Conservation (phyloP, 108 stramenopile genomes). For the Skeletonema menzelii region DNA sequence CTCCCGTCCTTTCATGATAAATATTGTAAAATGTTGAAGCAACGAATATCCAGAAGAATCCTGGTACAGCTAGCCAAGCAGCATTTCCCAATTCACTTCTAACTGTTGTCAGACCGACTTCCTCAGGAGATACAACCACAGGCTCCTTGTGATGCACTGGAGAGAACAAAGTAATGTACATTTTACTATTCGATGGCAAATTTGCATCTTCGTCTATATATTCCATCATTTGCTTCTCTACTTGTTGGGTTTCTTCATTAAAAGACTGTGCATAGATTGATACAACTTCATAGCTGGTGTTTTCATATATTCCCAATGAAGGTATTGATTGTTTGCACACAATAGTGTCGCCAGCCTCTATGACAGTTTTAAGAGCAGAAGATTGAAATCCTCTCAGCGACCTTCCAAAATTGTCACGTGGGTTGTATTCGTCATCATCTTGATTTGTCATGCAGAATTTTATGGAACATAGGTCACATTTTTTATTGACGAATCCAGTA, state of each 20-base stretch:
- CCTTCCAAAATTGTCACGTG: slow-evolving; percentile 22
- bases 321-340: slow-evolving; percentile 52
- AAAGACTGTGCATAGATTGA: slow-evolving; percentile 57
- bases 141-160: slow-evolving; percentile 23
- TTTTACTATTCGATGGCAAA: neutral
- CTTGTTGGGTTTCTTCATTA: slow-evolving; percentile 42
- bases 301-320: slow-evolving; percentile 39
- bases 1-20: slow-evolving; percentile 60
- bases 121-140: slow-evolving; percentile 60
- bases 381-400: slow-evolving; percentile 30
- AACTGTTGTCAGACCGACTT: slow-evolving; percentile 53
- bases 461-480: neutral
- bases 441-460: neutral
- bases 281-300: slow-evolving; percentile 51
- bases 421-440: slow-evolving; percentile 18
- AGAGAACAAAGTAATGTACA: slow-evolving; percentile 41
- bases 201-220: slow-evolving; percentile 23
- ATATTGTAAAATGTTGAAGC: slow-evolving; percentile 44
- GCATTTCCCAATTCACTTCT: slow-evolving; percentile 48
- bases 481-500: neutral
- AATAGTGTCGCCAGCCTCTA: slow-evolving; percentile 49
- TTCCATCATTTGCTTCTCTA: slow-evolving; percentile 35
- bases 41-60: slow-evolving; percentile 59
- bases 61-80: slow-evolving; percentile 50
- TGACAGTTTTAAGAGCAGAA: slow-evolving; percentile 29